phyloP scores from a whole-genome alignment of 345 rosid species.

The Litchi chinensis region DNA sequence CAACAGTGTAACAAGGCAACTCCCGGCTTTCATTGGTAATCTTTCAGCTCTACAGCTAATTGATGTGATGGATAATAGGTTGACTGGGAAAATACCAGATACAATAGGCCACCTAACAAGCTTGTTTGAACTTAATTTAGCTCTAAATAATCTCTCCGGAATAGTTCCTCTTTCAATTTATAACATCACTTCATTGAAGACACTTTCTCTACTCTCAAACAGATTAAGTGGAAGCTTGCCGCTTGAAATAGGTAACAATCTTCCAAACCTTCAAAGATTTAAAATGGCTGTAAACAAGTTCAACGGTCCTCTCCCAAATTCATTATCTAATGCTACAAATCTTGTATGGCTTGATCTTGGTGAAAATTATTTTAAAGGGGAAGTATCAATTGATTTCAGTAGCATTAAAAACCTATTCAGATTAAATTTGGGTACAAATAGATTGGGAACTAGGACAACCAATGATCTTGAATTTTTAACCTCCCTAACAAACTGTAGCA shows the following conservation, averaged over 20 bases:
- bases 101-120: conserved; percentile 12
- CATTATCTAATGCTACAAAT: conserved; percentile 4
- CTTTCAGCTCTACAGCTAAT: conserved; percentile 3
- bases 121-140: not conserved
- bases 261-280: conserved; percentile 14
- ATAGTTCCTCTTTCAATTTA: too few species aligned
- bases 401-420: not conserved
- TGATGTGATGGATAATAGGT: not conserved
- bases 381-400: not conserved
- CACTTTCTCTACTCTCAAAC: not conserved
- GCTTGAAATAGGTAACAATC: conserved; percentile 13
- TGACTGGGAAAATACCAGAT: conserved; percentile 19
- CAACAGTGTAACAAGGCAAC: conserved; percentile 4
- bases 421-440: not conserved
- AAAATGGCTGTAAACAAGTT: not conserved
- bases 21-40: conserved; percentile 28
- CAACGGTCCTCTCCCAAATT: not conserved
- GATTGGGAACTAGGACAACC: not conserved
- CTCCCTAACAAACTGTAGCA: too few species aligned
- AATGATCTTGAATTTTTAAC: conserved; percentile 4
- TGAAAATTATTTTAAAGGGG: not conserved
- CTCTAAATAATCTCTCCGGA: too few species aligned
- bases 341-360: not conserved
- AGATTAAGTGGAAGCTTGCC: conserved; percentile 14
- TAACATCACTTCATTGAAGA: conserved; percentile 11